Base-by-base conservation (phyloP, 2,329 filamentous ascomycete species). In the Paracoccidioides brasiliensis region DNA sequence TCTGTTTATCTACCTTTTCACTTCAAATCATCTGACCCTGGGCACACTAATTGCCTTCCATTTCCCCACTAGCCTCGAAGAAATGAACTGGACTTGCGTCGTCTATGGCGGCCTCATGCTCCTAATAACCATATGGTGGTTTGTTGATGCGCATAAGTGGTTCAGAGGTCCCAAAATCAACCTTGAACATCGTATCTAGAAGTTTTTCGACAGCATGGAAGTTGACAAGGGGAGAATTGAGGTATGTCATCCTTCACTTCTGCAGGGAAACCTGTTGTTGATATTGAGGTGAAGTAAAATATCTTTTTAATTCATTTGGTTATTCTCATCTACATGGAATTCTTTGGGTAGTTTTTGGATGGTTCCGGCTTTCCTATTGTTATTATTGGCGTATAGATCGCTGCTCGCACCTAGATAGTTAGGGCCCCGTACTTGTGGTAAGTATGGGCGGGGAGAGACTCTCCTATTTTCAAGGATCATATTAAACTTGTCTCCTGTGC, bases 151-250 rank as follows among this genome's bases (percentile, higher is more conserved):
- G 8, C 74, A 74, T 51, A 83, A 80, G 63, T 86, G 83, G 83
- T 87, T 86, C 69, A 83, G 80, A 63, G 84, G 84, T 0, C 83
- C 84, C 0, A 84, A 81, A 71, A 79, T 86, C 58, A 86, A 86
- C 62, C 72, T 86, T 32, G 77, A 81, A 61, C 79, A 82, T 67
- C 44, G 50, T 6, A 59, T 58, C 54, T n/a, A 56, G 45, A 22
- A 50, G n/a, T 8, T 33, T 51, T 37, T 37, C 8, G 42, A 50
- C 46, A 38, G 35, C 8, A 37, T 52, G 10, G 35, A 22, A n/a
- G 48, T 15, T 8, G n/a, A 30, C 22, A 3, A 38, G 10, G 35
- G n/a, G 30, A 49, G n/a, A 9, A 37, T 4, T 6, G 15, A 28
- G 35, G 15, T 10, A 9, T 28, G 22, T n/a, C 38, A 10, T 37